Percentiles rank a stretch among this genome's conserved stretches.
Evolutionary conservation across 768 basidiomycete species (phyloP).

Genomic region (Tylopilus sp.): DNA sequence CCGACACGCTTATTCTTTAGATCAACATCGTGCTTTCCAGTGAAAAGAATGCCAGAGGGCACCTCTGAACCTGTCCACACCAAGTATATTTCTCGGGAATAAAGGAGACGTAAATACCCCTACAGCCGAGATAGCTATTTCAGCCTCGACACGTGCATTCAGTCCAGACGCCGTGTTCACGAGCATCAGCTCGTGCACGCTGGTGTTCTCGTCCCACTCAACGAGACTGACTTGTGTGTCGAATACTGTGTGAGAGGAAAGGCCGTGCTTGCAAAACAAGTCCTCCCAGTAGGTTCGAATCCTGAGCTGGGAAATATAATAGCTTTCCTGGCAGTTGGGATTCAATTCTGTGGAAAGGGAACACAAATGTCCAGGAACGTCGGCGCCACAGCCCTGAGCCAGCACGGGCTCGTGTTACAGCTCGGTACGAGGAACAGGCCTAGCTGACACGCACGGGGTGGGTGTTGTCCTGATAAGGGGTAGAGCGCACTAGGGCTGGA

Average conservation of each 20-base stretch:
- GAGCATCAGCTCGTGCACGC: constrained; percentile 42
- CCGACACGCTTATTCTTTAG: constrained; percentile 52
- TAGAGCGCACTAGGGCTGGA: neutral
- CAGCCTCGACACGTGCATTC: constrained; percentile 13
- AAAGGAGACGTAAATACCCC: constrained; percentile 2
- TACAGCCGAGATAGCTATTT: constrained; percentile 1
- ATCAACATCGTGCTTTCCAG: constrained; percentile 52
- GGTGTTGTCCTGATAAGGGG: constrained; percentile 4
- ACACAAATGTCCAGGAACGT: neutral
- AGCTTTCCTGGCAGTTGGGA: neutral
- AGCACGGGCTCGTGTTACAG: neutral
- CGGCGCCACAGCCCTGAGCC: neutral
- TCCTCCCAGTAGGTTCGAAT: constrained; percentile 34
- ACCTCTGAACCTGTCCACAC: constrained; percentile 36
- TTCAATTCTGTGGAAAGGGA: constrained; percentile 1
- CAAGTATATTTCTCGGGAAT: neutral
- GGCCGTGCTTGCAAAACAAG: constrained; percentile 42
- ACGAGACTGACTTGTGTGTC: constrained; percentile 32
- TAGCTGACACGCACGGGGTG: neutral
- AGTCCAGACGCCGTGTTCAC: constrained; percentile 32
- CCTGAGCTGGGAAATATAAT: constrained; percentile 3
- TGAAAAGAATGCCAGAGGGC: constrained; percentile 50
- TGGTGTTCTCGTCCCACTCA: constrained; percentile 43
- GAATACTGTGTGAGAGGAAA: constrained; percentile 37
- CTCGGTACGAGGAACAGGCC: neutral